Base-by-base conservation (phyloP, 306 rosid species). In the Pterocarpus macrocarpus region DNA sequence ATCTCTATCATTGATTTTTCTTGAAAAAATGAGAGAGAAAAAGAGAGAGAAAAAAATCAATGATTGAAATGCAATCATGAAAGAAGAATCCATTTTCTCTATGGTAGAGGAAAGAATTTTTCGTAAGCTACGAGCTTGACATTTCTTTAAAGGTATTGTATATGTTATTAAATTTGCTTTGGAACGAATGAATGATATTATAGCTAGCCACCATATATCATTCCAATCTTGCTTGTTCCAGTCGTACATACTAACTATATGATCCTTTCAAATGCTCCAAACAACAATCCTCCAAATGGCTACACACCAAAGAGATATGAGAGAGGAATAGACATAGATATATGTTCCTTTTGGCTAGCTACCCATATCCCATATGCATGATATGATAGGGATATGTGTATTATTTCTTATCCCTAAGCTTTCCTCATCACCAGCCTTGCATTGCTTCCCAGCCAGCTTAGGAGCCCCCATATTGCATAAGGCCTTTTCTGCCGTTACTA, bases 391-490 rank as follows among this genome's bases (percentile, higher is more conserved):
- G 76, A 84, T 89, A 63, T 83, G 82, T 83, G 76, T 41, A 77
- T 34, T 39, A n/a, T 84, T 87, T 70, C 76, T 76, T 78, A 84
- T 84, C 86, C 85, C 88, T 62, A 78, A 36, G 49, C 59, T 73
- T 73, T 81, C 71, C 8, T 43, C 43, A 73, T 53, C 50, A 88
- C 91, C 89, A 85, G 82, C 89, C 91, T 87, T 89, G 90, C 91
- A 86, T 59, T 85, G 86, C 86, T 88, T 92, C 91, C 86, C 88
- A 70, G 44, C 92, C 89, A 90, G 86, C 88, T 90, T 90, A 80
- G 68, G 66, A 16, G 45, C 58, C 85, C 57, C 73, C 84, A 50
- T 43, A 69, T 50, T 44, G 15, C 78, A 76, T 8, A 41, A 4
- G 65, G 56, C 58, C 35, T 81, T 85, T 85, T 88, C 86, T 69